Conservation (phyloP, 2,329 filamentous ascomycete genomes). For the Endoconidiophora polonica region DNA sequence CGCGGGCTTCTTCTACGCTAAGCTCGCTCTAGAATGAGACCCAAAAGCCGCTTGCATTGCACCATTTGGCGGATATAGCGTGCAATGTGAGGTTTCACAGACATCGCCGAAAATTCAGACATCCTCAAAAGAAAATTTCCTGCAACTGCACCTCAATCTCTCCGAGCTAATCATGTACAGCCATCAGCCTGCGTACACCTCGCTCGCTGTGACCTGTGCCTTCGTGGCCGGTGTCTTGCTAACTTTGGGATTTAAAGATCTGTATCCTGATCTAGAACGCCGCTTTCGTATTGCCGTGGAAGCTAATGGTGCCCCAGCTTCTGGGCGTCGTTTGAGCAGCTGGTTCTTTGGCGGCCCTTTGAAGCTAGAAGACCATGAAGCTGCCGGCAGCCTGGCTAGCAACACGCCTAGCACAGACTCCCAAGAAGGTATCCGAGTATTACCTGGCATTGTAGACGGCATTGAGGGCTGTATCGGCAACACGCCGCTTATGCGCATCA, state of each 20-base stretch:
- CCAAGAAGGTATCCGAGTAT: constrained; percentile 17
- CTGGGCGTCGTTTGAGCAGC: constrained; percentile 20
- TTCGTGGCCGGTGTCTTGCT: constrained; percentile 64
- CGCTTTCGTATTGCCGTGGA: constrained; percentile 34
- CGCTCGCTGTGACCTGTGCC: constrained; percentile 49
- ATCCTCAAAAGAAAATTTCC: not conserved
- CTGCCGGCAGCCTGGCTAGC: constrained; percentile 9
- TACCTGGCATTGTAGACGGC: constrained; percentile 43
- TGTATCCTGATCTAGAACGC: constrained; percentile 58
- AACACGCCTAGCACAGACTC: constrained; percentile 15
- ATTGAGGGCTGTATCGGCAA: constrained; percentile 88
- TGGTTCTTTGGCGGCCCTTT: constrained; percentile 33
- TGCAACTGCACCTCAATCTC: not conserved
- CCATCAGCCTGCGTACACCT: constrained; percentile 45
- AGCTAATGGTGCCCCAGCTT: constrained; percentile 8
- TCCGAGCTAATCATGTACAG: constrained; percentile 34
- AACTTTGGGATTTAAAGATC: constrained; percentile 62
- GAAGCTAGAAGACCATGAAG: constrained; percentile 15
- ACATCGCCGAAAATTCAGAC: no score
- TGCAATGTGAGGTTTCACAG: not conserved
- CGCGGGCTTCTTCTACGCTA: not conserved
- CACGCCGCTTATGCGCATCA: constrained; percentile 76
- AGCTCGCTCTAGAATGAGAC: no score
- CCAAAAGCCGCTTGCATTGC: not conserved
- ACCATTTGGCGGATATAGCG: constrained; percentile 6